Base-by-base conservation (phyloP, 2,329 filamentous ascomycete species). In the Penicillium expansum region DNA sequence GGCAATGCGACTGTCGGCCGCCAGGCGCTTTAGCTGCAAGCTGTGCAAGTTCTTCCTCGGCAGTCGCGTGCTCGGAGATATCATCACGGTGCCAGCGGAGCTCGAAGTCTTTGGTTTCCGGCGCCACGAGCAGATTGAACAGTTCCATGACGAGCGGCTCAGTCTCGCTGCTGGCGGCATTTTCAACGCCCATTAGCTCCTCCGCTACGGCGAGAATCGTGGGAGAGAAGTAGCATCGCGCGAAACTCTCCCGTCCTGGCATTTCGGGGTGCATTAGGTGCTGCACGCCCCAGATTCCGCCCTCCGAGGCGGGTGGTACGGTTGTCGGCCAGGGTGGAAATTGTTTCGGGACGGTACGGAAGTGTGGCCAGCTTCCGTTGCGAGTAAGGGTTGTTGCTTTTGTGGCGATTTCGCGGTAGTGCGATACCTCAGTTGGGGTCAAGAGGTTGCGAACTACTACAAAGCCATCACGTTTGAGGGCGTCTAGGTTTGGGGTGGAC, bases 281-380 rank as follows among this genome's bases (percentile, higher is more conserved):
- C 79, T 96, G 91, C 3, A 95, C 88, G 61, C 91, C 91, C 92
- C 91, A 96, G 73, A 96, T 95, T 20, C 90, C 90, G 50, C 80
- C 75, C 48, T 78, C 73, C 0, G 70, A 70, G 37, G 73, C 72
- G 1, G 77, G 74, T 0, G 79, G 77, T 1, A 80, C 77, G 48
- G 80, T 78, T n/a, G 79, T 79, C 5, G 83, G 79, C 91, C 91
- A 96, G 0, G 92, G 92, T 0, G 91, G 92, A 76, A 96, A 96
- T 75, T 96, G 91, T 74, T 95, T 95, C 52, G 90, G 90, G 2
- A 94, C 83, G 0, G 90, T 93, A 62, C 91, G 88, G 68, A 95
- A 86, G 74, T 89, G 83, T 3, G 90, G 90, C 91, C 91, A 96
- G 60, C 80, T 69, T 37, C 91, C 91, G n/a, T 78, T 65, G 61